These are phyloP conservation scores for Colletotrichum lindemuthianum DNA, from an alignment of 2,329 filamentous ascomycete genomes.

Conservation along the genomic window DNA sequence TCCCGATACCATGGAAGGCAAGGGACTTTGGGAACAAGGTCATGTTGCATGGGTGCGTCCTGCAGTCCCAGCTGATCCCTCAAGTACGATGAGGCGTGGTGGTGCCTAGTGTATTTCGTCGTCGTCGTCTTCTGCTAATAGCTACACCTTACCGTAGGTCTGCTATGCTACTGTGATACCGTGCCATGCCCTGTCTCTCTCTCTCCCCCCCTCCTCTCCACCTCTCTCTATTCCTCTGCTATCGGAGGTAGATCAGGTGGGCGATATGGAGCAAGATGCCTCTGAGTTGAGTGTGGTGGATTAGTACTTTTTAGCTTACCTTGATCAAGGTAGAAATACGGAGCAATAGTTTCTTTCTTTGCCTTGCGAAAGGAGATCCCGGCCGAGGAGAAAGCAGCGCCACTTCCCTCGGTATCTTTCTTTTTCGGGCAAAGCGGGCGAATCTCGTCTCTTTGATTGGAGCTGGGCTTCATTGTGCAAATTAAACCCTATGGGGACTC, in stretches of 20 bases:
- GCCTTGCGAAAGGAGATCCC: conserved; percentile 31
- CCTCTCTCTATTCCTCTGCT: background rate
- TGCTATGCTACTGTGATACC: no score
- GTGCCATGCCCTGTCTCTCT: background rate
- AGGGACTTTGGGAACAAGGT: background rate
- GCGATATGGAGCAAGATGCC: no score
- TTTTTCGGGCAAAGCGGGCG: conserved; percentile 25
- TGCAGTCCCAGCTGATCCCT: conserved; percentile 17
- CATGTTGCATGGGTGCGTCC: background rate
- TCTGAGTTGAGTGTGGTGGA: no score
- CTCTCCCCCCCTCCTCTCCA: background rate
- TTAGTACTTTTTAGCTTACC: no score
- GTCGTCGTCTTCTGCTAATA: no score
- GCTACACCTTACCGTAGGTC: no score
- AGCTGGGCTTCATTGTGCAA: conserved; percentile 2
- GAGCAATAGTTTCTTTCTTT: background rate
- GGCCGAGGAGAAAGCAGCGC: conserved; percentile 24
- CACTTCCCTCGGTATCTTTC: conserved; percentile 26
- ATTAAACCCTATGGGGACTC: conserved; percentile 23
- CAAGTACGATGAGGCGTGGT: background rate
- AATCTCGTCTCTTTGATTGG: conserved; percentile 19
- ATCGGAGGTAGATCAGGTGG: no score
- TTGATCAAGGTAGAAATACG: no score
- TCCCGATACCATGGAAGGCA: background rate
- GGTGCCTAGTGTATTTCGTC: no score